Conservation (phyloP, 768 basidiomycete genomes). For the Lactarius sp. region DNA sequence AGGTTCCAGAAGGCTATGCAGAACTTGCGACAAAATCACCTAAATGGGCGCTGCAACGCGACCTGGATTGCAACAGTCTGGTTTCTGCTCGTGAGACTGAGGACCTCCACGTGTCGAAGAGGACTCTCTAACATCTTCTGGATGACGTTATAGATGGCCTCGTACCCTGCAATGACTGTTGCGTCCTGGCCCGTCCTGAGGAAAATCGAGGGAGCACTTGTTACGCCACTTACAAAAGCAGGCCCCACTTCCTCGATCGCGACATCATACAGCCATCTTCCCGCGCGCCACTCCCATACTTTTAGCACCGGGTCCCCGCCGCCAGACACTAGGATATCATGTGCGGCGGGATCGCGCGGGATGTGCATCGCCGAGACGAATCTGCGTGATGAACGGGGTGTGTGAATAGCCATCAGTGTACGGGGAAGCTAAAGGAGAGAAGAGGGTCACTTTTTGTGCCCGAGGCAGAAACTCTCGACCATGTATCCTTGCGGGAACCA, state of each 20-base stretch:
- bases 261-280: conserved; percentile 49
- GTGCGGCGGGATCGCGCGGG: conserved; percentile 40
- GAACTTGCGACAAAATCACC: too few relatives aligned
- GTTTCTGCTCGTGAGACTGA: too few relatives aligned
- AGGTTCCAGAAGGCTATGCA: too few relatives aligned
- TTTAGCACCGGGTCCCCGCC: conserved; percentile 80
- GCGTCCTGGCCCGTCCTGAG: too few relatives aligned
- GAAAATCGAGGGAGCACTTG: too few relatives aligned
- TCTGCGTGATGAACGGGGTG: conserved; percentile 36
- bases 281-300: conserved; percentile 77
- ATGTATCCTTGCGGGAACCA: conserved; percentile 83
- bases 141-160: too few relatives aligned
- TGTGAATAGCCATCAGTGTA: neutral
- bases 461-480: conserved; percentile 84
- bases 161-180: too few relatives aligned
- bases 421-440: neutral
- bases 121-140: too few relatives aligned
- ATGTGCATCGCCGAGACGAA: conserved; percentile 81
- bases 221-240: too few relatives aligned
- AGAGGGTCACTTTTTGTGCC: conserved; percentile 67
- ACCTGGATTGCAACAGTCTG: too few relatives aligned
- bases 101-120: too few relatives aligned
- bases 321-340: conserved; percentile 58
- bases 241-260: conserved; percentile 38
- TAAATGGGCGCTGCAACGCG: too few relatives aligned